Percentiles rank a stretch among this genome's conserved stretches.
Evolutionary conservation across 306 rosid species (phyloP).

Genomic region (Malus orientalis): DNA sequence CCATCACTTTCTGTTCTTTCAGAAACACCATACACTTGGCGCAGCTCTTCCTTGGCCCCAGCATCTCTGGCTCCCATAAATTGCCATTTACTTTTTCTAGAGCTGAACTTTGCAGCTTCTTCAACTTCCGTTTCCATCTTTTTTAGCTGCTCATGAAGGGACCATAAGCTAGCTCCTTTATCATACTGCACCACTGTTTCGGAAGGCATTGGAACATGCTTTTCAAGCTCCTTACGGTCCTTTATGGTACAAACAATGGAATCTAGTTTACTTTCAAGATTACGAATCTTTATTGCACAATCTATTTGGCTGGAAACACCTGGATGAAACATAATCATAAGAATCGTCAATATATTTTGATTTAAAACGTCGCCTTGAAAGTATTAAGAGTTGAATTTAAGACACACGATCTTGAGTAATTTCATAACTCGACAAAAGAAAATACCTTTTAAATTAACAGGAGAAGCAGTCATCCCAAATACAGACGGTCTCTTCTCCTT

Average conservation of each 20-base stretch:
- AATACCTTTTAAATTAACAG: constrained; percentile 92
- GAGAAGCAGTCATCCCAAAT: constrained; percentile 99
- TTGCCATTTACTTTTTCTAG: constrained; percentile 98
- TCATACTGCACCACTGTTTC: constrained; percentile 89
- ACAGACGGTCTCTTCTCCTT: constrained; percentile 86
- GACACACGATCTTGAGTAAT: background rate
- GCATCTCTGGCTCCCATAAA: constrained; percentile 99
- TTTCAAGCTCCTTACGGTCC: constrained; percentile 97
- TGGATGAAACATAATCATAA: constrained; percentile 38
- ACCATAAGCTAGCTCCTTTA: constrained; percentile 88
- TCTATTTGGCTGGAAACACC: constrained; percentile 98
- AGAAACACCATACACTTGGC: constrained; percentile 97
- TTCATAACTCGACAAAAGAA: background rate
- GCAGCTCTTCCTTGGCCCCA: constrained; percentile 92
- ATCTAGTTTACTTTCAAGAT: constrained; percentile 97
- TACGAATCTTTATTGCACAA: constrained; percentile 95
- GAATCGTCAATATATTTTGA: background rate
- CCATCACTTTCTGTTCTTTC: constrained; percentile 99
- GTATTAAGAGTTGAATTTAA: background rate
- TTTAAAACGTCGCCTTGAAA: background rate
- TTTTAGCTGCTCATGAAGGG: constrained; percentile 92
- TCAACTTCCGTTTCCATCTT: constrained; percentile 95
- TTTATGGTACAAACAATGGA: constrained; percentile 90
- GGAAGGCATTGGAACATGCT: constrained; percentile 96
- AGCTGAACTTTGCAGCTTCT: constrained; percentile 91